phyloP scores from a whole-genome alignment of 2,329 filamentous ascomycete species.

The Colletotrichum tropicicola region DNA sequence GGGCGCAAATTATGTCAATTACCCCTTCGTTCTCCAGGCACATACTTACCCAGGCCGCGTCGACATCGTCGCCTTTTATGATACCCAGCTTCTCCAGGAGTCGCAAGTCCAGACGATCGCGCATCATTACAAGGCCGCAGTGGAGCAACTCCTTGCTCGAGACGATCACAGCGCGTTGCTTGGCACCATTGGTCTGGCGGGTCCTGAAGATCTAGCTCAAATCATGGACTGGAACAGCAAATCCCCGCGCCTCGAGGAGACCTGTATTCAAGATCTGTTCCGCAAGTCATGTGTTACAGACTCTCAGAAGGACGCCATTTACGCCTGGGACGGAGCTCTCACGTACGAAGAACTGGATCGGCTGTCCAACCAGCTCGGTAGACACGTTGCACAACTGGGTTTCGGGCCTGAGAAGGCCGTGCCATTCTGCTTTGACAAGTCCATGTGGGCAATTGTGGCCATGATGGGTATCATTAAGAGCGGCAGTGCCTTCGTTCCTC shows the following conservation, averaged over 20 bases:
- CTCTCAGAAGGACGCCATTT: not conserved
- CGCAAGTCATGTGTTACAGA: not conserved
- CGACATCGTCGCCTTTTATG: not conserved
- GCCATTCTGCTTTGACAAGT: conserved; percentile 30
- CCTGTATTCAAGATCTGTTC: not conserved
- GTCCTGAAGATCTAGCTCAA: not conserved
- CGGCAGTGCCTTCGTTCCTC: conserved; percentile 21
- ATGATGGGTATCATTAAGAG: conserved; percentile 27
- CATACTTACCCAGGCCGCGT: not conserved
- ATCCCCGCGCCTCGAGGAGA: not conserved
- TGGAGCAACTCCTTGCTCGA: not conserved
- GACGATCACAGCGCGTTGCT: not conserved
- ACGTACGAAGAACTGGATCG: not conserved
- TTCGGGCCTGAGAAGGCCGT: not conserved
- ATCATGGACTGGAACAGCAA: not conserved
- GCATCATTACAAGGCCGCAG: not conserved
- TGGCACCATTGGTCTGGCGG: not conserved
- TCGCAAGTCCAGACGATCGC: not conserved
- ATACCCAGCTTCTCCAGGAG: not conserved
- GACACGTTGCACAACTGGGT: not conserved
- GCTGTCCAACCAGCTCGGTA: not conserved
- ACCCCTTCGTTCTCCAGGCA: not conserved
- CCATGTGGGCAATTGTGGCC: conserved; percentile 18
- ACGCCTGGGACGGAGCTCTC: not conserved
- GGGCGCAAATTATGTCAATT: not conserved